phyloP scores from a whole-genome alignment of 768 basidiomycete genomes.

The Rhodotorula babjevae region DNA sequence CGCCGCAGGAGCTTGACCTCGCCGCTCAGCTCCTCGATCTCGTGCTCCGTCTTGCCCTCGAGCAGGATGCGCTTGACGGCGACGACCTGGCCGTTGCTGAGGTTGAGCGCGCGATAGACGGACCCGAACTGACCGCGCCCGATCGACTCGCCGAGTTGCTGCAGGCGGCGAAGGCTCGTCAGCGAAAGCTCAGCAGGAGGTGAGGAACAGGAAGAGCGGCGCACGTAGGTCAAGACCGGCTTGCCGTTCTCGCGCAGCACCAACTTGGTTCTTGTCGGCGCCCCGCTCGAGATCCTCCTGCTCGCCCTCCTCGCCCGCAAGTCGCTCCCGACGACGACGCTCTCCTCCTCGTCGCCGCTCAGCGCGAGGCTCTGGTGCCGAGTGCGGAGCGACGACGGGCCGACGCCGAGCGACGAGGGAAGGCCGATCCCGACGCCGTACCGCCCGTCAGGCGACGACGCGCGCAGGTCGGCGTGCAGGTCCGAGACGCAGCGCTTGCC shows the following conservation, averaged over 20 bases:
- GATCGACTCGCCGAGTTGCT: conserved; percentile 98
- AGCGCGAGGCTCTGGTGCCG: conserved; percentile 22
- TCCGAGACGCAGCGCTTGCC: conserved; percentile 41
- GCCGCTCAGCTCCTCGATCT: conserved; percentile 82
- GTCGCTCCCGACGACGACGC: background rate
- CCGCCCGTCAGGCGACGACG: background rate
- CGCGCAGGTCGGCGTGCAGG: conserved; percentile 18
- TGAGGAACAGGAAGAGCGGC: conserved; percentile 47
- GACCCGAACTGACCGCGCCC: conserved; percentile 95
- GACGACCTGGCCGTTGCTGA: conserved; percentile 94
- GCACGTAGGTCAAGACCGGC: conserved; percentile 71
- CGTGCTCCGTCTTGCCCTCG: conserved; percentile 82
- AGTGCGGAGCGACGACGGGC: conserved; percentile 2
- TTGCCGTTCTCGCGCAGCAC: conserved; percentile 77
- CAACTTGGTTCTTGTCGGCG: conserved; percentile 62
- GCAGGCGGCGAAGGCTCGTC: conserved; percentile 16
- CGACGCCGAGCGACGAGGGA: background rate
- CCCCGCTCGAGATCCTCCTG: conserved; percentile 38
- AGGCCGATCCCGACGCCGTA: conserved; percentile 15
- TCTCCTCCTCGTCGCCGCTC: background rate
- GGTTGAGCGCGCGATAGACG: conserved; percentile 87
- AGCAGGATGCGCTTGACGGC: conserved; percentile 94
- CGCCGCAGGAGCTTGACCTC: conserved; percentile 91
- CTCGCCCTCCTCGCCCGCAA: conserved; percentile 12
- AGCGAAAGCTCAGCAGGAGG: conserved; percentile 19